Base-by-base conservation (phyloP, 331 rosid species). In the Saraca asoca region DNA sequence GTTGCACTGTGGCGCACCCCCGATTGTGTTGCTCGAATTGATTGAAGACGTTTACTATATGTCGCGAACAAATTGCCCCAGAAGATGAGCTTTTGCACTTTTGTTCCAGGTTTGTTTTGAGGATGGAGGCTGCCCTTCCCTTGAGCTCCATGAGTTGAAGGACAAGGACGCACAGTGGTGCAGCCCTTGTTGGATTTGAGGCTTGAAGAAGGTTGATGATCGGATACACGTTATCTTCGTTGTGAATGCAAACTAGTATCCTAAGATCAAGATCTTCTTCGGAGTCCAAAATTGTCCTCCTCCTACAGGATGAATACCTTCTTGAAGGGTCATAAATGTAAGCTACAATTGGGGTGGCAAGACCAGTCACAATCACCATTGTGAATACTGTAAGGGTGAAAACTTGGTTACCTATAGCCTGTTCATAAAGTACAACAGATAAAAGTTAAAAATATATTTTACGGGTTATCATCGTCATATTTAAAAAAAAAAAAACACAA, bases 171-270 rank as follows among this genome's bases (percentile, higher is more conserved):
- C 43, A 59, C 3, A 59, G 9, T 5, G 46, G 12, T 19, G 41
- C 12, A 15, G 2, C 14, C 12, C 24, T 39, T 16, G 49, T 15
- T 0, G 65, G 65, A 11, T 59, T 59, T 9, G 65, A 59, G 15
- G 50, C 46, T 39, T 59, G 14, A 17, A 59, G 46, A 59, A 59
- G 29, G 49, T 67, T 67, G 10, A 67, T 71, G 35, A 67, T 12
- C 2, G 69, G 20, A 12, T 55, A 34, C 18, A 53, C 67, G 9
- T 67, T 55, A 7, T 68, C 66, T 12, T 39, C 61, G 0, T 44
- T 41, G 5, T 72, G 71, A 39, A 78, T 15, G 24, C 75, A 72
- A 34, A 58, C 78, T 6, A 78, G 17, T 17, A 78, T 46, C 3
- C 71, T 19, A 13, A 78, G 58, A 44, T 62, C 55, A 16, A 16